phyloP scores from a whole-genome alignment of 352 stramenopile species.

The Phytophthora sp. region DNA sequence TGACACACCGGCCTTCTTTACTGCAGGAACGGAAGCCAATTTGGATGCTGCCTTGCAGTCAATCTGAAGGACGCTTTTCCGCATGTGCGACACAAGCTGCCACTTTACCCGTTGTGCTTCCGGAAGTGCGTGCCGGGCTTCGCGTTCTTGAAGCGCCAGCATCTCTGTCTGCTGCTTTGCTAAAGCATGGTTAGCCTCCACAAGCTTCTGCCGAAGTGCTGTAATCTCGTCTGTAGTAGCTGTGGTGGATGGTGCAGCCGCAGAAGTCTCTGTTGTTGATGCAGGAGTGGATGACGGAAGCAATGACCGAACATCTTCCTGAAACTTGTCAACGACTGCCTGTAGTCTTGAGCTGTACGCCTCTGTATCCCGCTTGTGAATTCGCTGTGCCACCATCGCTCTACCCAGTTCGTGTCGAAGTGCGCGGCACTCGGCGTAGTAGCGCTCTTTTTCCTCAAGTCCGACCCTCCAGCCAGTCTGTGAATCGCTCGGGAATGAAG shows the following conservation, averaged over 20 bases:
- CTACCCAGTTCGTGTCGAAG: conserved; percentile 68
- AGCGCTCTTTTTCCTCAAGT: conserved; percentile 69
- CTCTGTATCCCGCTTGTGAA: conserved; percentile 47
- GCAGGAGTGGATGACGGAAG: conserved; percentile 29
- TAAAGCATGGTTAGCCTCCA: conserved; percentile 71
- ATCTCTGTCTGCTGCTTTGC: conserved; percentile 70
- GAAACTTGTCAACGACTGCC: conserved; percentile 61
- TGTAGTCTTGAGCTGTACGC: conserved; percentile 55
- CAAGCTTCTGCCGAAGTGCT: conserved; percentile 61
- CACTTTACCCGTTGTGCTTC: conserved; percentile 71
- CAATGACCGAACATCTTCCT: conserved; percentile 57
- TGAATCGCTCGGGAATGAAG: conserved; percentile 24
- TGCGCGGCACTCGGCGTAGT: conserved; percentile 68
- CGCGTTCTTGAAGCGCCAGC: conserved; percentile 65
- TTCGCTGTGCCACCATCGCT: conserved; percentile 51
- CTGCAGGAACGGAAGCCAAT: background rate
- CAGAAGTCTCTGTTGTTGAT: conserved; percentile 4
- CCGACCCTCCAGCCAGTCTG: conserved; percentile 48
- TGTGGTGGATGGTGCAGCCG: conserved; percentile 2
- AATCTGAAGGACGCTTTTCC: conserved; percentile 67
- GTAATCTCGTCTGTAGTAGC: conserved; percentile 54
- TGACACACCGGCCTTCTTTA: conserved; percentile 19
- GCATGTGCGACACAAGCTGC: conserved; percentile 64
- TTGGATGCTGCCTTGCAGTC: conserved; percentile 52
- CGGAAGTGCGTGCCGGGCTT: conserved; percentile 62